Base-by-base conservation (phyloP, 2,329 filamentous ascomycete species). In the Colletotrichum tanaceti region DNA sequence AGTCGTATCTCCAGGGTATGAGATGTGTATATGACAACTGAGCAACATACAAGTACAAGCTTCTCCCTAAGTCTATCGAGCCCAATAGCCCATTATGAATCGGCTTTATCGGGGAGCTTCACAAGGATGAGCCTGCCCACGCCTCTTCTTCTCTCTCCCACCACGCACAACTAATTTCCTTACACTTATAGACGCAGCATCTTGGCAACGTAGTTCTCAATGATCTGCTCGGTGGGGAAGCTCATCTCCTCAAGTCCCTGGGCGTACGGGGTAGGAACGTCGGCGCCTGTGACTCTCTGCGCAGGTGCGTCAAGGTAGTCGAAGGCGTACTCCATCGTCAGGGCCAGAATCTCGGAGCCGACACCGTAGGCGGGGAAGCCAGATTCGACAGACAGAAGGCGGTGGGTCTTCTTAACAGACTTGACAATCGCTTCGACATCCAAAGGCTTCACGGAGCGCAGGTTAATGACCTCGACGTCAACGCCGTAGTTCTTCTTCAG, bases 401-500 rank as follows among this genome's bases (percentile, higher is more conserved):
- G 92, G 80, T 93, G 91, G 20, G 96, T 99, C 91, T 99, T 99
- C 92, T 99, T 98, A 79, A 99, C 91, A 14, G 94, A 98, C 81
- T 97, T 94, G 82, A 98, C 87, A 77, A 99, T 98, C 73, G 93
- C 88, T 82, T 98, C 94, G 69, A 99, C 87, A 77, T 99, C 96
- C 73, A 99, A 88, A 50, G 96, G 96, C 88, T 98, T 99, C 84
- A 99, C 85, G 74, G 94, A 98, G 77, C 96, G 94, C 78, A 99
- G 90, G 87, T 99, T 99, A 87, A 99, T 92, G 72, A 99, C 96
- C 84, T 99, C 96, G 63, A 89, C 92, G 75, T 98, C 95, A 69
- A 98, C 90, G 71, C 96, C 96, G 82, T 98, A 98, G 80, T 97
- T 97, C 85, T 93, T 90, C 89, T 98, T 97, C 72, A 99, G 88